These are phyloP conservation scores for Aspergillus hiratsukae DNA, from an alignment of 2,329 filamentous ascomycete genomes.

Conservation along the genomic window DNA sequence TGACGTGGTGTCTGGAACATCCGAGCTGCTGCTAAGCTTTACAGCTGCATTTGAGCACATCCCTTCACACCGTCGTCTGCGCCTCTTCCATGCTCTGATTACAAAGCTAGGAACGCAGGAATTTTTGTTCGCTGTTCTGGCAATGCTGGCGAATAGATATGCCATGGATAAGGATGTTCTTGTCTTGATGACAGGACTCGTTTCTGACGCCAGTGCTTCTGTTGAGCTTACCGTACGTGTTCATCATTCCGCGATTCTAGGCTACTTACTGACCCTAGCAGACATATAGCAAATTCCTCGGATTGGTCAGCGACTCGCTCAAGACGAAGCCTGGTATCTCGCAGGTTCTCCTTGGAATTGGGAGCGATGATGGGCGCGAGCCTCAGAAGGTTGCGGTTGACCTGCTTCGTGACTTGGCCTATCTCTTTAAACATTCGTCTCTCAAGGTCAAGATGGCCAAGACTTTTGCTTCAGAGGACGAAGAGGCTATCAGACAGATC, in stretches of 20 bases:
- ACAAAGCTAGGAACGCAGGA: constrained; percentile 81
- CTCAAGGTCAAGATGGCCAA: constrained; percentile 37
- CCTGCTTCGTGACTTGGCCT: constrained; percentile 39
- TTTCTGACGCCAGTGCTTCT: constrained; percentile 66
- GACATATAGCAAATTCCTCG: constrained; percentile 71
- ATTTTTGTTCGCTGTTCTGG: constrained; percentile 80
- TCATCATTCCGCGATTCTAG: not conserved
- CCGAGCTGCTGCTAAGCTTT: constrained; percentile 90
- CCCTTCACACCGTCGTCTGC: constrained; percentile 75
- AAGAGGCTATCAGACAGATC: constrained; percentile 60
- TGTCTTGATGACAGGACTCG: constrained; percentile 70
- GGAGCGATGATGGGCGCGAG: constrained; percentile 45
- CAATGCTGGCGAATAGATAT: constrained; percentile 88
- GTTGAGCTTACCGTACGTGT: constrained; percentile 59
- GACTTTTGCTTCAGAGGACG: constrained; percentile 31
- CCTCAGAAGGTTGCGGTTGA: constrained; percentile 39
- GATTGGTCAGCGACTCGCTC: constrained; percentile 70
- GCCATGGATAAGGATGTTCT: constrained; percentile 68
- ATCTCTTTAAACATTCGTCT: constrained; percentile 39
- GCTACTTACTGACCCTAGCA: constrained; percentile 32
- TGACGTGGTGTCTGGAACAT: constrained; percentile 73
- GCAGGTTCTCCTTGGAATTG: constrained; percentile 63
- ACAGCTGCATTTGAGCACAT: constrained; percentile 96
- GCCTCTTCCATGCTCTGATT: constrained; percentile 78
- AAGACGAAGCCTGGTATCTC: constrained; percentile 71